Percentiles rank a stretch among this genome's conserved stretches.
phyloP scores from a whole-genome alignment of 306 rosid genomes.

The Rosa chinensis region DNA sequence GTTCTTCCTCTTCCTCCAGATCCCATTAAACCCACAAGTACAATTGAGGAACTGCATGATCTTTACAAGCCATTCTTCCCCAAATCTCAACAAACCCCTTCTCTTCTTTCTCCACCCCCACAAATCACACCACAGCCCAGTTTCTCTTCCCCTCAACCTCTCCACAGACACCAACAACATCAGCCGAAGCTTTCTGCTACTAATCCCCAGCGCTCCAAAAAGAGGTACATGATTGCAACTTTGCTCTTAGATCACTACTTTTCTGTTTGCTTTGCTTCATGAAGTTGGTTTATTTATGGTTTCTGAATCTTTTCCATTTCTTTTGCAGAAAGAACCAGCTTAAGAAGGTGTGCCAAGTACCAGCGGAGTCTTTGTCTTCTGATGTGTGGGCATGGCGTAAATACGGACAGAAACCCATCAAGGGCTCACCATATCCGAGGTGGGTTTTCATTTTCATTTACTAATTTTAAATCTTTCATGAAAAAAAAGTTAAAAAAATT shows the following conservation, averaged over 20 bases:
- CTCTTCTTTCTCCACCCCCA: conserved; percentile 20
- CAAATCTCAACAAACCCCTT: conserved; percentile 42
- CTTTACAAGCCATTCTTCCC: conserved; percentile 83
- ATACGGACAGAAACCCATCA: conserved; percentile 97
- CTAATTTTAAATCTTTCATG: not conserved
- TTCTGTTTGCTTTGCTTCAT: not conserved
- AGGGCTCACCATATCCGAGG: conserved; percentile 99
- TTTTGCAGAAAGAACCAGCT: conserved; percentile 74
- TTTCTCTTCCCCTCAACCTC: conserved; percentile 4
- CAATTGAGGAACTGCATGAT: conserved; percentile 70
- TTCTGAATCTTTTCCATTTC: not conserved
- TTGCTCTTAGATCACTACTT: not conserved
- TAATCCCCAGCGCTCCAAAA: conserved; percentile 62
- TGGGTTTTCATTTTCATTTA: conserved; percentile 23
- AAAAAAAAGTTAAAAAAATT: not conserved
- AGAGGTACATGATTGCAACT: conserved; percentile 48
- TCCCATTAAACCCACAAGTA: conserved; percentile 40
- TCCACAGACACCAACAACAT: conserved; percentile 24
- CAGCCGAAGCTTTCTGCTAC: conserved; percentile 40
- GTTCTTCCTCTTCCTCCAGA: conserved; percentile 41
- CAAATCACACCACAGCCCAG: not conserved
- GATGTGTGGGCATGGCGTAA: conserved; percentile 99
- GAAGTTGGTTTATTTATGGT: conserved; percentile 5
- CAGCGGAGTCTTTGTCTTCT: conserved; percentile 84
- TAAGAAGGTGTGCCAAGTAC: conserved; percentile 86